Conservation (phyloP, 139 green algal genomes). For the Tetraselmis chui region DNA sequence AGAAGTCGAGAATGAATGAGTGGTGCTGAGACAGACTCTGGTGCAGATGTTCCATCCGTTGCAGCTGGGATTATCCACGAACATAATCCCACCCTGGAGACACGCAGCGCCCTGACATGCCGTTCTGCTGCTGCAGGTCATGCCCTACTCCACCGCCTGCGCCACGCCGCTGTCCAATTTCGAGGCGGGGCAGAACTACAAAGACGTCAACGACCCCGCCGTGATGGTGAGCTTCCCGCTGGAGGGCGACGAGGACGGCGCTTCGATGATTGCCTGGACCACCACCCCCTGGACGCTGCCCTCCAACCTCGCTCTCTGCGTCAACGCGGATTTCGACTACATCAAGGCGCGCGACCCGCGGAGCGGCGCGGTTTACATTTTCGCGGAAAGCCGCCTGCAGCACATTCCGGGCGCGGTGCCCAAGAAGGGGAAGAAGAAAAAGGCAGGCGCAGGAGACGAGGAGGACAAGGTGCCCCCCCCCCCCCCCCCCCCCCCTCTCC, state of each 20-base stretch:
- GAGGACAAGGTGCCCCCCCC: neutral
- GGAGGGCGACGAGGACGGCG: constrained; percentile 59
- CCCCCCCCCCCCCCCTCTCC: neutral
- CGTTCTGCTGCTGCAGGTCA: constrained; percentile 62
- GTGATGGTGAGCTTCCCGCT: constrained; percentile 75
- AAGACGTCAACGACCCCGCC: constrained; percentile 72
- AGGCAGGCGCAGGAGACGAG: constrained; percentile 19
- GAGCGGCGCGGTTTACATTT: constrained; percentile 77
- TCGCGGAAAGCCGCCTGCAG: constrained; percentile 74
- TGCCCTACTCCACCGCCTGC: constrained; percentile 96
- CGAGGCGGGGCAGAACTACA: constrained; percentile 98
- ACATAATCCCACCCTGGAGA: too few relatives aligned
- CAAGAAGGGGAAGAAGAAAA: constrained; percentile 58
- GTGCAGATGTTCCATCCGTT: neutral
- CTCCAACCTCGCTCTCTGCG: constrained; percentile 94
- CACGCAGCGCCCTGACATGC: too few relatives aligned
- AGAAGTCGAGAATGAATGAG: too few relatives aligned
- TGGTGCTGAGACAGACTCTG: neutral
- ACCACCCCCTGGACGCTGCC: constrained; percentile 98
- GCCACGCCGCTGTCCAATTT: constrained; percentile 96
- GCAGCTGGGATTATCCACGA: too few relatives aligned
- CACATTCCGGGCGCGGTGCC: constrained; percentile 79
- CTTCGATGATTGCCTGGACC: constrained; percentile 90
- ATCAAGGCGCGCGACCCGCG: constrained; percentile 66
- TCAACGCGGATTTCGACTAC: constrained; percentile 89